Base-by-base conservation (phyloP, 2,329 filamentous ascomycete species). In the Aspergillus sp. region DNA sequence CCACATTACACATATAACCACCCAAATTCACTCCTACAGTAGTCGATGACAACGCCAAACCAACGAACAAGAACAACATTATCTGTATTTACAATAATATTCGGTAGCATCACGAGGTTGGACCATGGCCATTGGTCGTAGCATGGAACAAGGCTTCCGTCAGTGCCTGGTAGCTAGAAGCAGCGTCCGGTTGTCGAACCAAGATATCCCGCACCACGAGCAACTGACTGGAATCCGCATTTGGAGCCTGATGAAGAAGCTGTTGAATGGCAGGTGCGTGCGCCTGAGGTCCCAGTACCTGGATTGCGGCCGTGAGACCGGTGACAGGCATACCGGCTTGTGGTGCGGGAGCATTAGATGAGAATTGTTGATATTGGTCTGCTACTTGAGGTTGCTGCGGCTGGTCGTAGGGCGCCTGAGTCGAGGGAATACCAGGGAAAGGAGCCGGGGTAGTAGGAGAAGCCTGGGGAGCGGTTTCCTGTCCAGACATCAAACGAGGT, bases 201-300 rank as follows among this genome's bases (percentile, higher is more conserved):
- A 88, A 74, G 9, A 91, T 82, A 35, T 78, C 75, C 44, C 78
- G 76, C 51, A 96, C 79, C 29, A 93, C 80, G 46, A 79, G 74
- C 78, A 93, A 84, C 60, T 94, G 86, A 10, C 78, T 71, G n/a
- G 79, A 73, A 41, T 82, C 76, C 73, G 86, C 87, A 43, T 78
- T 77, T 19, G 77, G 80, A 1, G 83, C 83, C 53, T 86, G 82
- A 4, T 81, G 79, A 40, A 88, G 71, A 4, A 90, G 70, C 56
- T 88, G 85, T 27, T 79, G 74, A 6, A 87, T 80, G 0, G 83
- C 85, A 0, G 83, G 80, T 10, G 80, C 78, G 26, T 72, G 73
- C 8, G 83, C 77, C 40, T 84, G 72, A 0, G 74, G 65, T 0
- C 85, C 85, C 0, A 88, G 73, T 1, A 87, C 77, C 48, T 83